Evolutionary conservation across 1,284 basidiomycete genomes (phyloP).

Genomic region (Apiotrichum gracile): DNA sequence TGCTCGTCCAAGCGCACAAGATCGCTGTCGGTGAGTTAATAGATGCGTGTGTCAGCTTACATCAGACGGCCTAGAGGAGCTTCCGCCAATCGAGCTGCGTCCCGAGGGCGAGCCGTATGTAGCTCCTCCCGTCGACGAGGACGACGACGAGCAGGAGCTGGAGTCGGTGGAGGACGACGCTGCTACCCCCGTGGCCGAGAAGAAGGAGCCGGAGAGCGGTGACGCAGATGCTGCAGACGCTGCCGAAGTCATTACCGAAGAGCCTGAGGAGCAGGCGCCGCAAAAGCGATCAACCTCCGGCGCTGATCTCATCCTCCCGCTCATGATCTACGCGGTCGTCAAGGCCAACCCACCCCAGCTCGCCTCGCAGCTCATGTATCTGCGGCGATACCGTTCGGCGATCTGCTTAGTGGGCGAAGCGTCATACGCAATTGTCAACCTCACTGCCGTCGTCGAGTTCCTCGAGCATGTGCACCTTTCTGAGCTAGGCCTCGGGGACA

Average conservation of each 20-base stretch:
- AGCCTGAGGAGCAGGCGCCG: constrained; percentile 10
- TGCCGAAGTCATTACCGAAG: constrained; percentile 9
- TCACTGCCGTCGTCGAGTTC: constrained; percentile 90
- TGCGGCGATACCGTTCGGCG: constrained; percentile 72
- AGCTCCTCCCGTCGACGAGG: constrained; percentile 15
- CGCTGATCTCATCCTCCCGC: constrained; percentile 55
- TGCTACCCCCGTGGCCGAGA: neutral
- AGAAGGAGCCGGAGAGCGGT: neutral
- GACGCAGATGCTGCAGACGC: neutral
- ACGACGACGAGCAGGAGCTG: neutral
- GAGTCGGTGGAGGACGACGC: no score
- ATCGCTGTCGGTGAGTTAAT: constrained; percentile 54
- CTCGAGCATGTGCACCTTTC: constrained; percentile 79
- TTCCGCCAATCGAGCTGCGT: constrained; percentile 43
- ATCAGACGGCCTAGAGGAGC: constrained; percentile 35
- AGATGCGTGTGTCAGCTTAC: neutral
- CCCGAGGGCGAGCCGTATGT: constrained; percentile 45
- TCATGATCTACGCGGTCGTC: constrained; percentile 87
- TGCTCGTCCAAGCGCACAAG: constrained; percentile 76
- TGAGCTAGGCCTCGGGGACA: constrained; percentile 67
- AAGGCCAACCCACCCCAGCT: constrained; percentile 78
- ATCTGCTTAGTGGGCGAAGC: constrained; percentile 72
- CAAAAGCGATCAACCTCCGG: constrained; percentile 35
- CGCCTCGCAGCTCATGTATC: constrained; percentile 78
- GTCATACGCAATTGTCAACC: constrained; percentile 84